Evolutionary conservation across 2,329 filamentous ascomycete genomes (phyloP), one percentile per base, ranked within the genome.

Genomic region (Trichothecium sympodiale): DNA sequence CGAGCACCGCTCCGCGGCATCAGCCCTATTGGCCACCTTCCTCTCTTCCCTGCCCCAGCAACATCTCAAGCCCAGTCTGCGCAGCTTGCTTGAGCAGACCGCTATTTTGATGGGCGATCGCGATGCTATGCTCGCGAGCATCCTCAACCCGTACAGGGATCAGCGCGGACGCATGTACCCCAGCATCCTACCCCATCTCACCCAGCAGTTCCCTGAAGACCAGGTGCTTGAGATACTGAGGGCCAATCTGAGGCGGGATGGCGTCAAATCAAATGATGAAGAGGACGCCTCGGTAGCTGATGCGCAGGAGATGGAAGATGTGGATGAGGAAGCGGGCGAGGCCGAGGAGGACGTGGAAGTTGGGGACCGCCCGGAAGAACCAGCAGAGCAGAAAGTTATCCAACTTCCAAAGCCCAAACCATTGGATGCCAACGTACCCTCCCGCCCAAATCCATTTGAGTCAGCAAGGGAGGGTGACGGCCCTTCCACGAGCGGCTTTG

Each of bases 181-280:
- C 18, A 91, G 80, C 53, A 80, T 94, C 33, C 59, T 94, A 33
- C 88, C 89, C 1, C 83, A 94, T 47, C 62, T 95, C 17, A 73
- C 77, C 7, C 71, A 77, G 37, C 69, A 74, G 34, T 83, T 77
- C 47, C 67, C 77, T 0, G 55, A 68, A 9, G 72, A 80, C 34
- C 64, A 73, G 38, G 71, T 70, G 13, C 74, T 91, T 2, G 88
- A 95, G 56, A 70, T 82, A 8, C 55, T 95, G 38, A 64, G 72
- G 31, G 71, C 67, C 45, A 76, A 74, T 43, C 60, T 85, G 16
- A 62, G 70, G 4, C 31, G 30, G 15, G 40, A 42, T 17, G 35
- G 20, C 17, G 33, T 30, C 25, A n/a, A 31, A 27, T 16, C 26
- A 32, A 39, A 40, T 33, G 38, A 42, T 8, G 40, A 43, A 2